phyloP scores from a whole-genome alignment of 1,139 yeast species.

The Saccharomyces hybrid region DNA sequence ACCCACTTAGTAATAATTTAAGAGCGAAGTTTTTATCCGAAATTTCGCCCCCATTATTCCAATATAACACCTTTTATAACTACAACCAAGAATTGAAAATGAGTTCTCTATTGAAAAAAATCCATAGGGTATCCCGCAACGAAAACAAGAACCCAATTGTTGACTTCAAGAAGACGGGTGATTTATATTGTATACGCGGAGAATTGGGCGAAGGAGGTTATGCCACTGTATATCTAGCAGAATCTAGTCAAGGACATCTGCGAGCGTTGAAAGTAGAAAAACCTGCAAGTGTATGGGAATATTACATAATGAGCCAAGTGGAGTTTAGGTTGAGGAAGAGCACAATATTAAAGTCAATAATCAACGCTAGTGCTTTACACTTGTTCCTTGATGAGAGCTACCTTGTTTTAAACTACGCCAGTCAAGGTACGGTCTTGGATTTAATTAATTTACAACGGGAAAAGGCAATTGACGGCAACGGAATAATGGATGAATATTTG shows the following conservation, averaged over 20 bases:
- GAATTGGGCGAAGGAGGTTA: constrained; percentile 75
- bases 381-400: constrained; percentile 67
- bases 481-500: constrained; percentile 48
- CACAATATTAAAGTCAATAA: constrained; percentile 36
- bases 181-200: constrained; percentile 47
- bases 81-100: constrained; percentile 30
- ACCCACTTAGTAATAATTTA: not conserved
- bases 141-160: constrained; percentile 34
- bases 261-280: constrained; percentile 69
- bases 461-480: constrained; percentile 15
- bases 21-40: constrained; percentile 11
- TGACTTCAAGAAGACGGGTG: constrained; percentile 37
- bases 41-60: constrained; percentile 28
- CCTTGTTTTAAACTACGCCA: constrained; percentile 56
- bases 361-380: constrained; percentile 47
- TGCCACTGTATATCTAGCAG: constrained; percentile 72
- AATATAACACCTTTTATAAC: constrained; percentile 30
- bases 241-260: constrained; percentile 48
- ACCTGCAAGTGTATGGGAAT: constrained; percentile 77
- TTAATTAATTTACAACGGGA: constrained; percentile 47
- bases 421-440: constrained; percentile 72
- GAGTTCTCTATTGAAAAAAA: constrained; percentile 33
- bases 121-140: constrained; percentile 32
- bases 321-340: constrained; percentile 32
- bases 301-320: constrained; percentile 56